Percentiles rank a stretch among this genome's conserved stretches.
These are phyloP conservation scores for Colletotrichum chrysophilum DNA, from an alignment of 2,329 filamentous ascomycete genomes.

Conservation along the genomic window DNA sequence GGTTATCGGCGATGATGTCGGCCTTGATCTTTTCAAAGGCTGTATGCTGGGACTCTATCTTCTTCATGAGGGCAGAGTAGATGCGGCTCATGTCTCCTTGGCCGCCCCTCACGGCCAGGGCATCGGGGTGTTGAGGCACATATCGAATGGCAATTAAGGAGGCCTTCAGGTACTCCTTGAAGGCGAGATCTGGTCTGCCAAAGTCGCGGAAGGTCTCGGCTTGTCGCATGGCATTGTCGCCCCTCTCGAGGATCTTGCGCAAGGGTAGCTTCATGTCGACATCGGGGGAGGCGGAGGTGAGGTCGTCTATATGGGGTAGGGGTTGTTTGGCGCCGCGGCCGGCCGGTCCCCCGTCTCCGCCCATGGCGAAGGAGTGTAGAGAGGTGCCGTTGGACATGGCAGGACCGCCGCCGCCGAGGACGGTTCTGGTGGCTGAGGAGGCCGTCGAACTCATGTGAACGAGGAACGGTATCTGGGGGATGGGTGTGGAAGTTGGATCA, in stretches of 20 bases:
- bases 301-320: slow-evolving; percentile 59
- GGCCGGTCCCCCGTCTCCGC: slow-evolving; percentile 14
- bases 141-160: slow-evolving; percentile 79
- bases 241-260: slow-evolving; percentile 57
- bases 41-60: slow-evolving; percentile 51
- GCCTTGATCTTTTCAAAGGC: slow-evolving; percentile 64
- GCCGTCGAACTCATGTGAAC: slow-evolving; percentile 19
- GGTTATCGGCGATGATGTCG: slow-evolving; percentile 67
- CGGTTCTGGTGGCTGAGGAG: slow-evolving; percentile 21
- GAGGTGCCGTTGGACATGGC: slow-evolving; percentile 13
- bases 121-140: slow-evolving; percentile 80
- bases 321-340: slow-evolving; percentile 34
- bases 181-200: slow-evolving; percentile 73
- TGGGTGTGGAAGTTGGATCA: slow-evolving; percentile 5
- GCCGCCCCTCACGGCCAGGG: slow-evolving; percentile 65
- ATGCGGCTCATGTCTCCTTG: slow-evolving; percentile 50
- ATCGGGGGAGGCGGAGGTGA: slow-evolving; percentile 50
- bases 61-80: slow-evolving; percentile 55
- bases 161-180: slow-evolving; percentile 84
- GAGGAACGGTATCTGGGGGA: not conserved
- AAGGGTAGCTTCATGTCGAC: slow-evolving; percentile 55
- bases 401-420: slow-evolving; percentile 17
- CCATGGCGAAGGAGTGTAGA: slow-evolving; percentile 19
- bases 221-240: slow-evolving; percentile 58
- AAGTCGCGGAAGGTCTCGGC: slow-evolving; percentile 69